These are phyloP conservation scores for Grosmannia clavigera DNA, from an alignment of 2,329 filamentous ascomycete species.

Conservation along the genomic window DNA sequence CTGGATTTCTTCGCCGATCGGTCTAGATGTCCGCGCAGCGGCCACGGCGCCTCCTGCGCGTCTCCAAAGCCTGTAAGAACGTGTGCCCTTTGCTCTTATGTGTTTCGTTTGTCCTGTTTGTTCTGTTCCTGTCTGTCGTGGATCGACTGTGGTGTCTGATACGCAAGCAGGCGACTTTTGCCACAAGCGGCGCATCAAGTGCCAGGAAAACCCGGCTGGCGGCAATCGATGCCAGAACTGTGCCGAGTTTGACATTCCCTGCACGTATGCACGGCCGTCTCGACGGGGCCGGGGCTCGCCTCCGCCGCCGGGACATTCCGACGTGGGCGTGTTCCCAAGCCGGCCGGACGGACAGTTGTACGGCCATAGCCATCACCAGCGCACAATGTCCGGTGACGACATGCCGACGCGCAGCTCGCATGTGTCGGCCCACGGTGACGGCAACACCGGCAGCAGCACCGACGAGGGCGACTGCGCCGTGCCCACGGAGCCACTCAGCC, in stretches of 20 bases:
- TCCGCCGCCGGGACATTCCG: not conserved
- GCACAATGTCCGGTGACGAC: not conserved
- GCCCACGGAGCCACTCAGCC: constrained; percentile 9
- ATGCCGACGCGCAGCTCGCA: not conserved
- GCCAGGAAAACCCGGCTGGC: constrained; percentile 8
- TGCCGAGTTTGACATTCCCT: constrained; percentile 13
- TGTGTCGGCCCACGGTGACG: not conserved
- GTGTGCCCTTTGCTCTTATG: not conserved
- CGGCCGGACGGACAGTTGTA: not conserved
- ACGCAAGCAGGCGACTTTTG: constrained; percentile 11
- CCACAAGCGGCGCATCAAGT: constrained; percentile 15
- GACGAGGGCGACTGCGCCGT: constrained; percentile 2
- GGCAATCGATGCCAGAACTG: constrained; percentile 13
- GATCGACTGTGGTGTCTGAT: not conserved
- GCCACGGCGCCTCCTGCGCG: constrained; percentile 10
- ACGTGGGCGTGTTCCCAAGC: not conserved
- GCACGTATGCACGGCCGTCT: constrained; percentile 13
- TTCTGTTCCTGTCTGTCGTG: not conserved
- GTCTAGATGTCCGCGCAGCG: constrained; percentile 1
- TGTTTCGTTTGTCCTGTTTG: not conserved
- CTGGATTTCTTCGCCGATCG: not conserved
- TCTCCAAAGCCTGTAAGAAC: constrained; percentile 8
- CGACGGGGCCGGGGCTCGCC: constrained; percentile 11
- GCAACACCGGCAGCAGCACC: not conserved
- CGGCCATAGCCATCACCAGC: not conserved